Evolutionary conservation across 2,329 filamentous ascomycete species (phyloP), one percentile per base, ranked within the genome.

Genomic region (Calonectria crousiana): DNA sequence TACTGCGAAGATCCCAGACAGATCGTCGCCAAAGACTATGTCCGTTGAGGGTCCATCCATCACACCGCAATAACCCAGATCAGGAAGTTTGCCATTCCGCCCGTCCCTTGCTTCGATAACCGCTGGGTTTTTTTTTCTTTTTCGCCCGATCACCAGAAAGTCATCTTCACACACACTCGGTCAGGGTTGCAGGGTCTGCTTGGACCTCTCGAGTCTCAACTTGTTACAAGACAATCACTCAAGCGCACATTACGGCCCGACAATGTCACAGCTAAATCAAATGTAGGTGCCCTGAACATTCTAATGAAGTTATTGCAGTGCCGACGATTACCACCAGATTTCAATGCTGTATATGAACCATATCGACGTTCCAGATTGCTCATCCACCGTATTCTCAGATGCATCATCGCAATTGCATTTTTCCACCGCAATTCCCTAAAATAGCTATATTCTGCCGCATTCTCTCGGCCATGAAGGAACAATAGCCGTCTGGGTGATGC

Each of bases 11-110:
- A 72, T 78, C 74, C 78, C 73, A 75, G 74, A 70, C 58, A 69
- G 77, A 79, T 80, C 78, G 71, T 78, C 78, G 74, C 72, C 71
- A 65, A 67, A 68, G 53, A 23, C 51, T 71, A 26, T n/a, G n/a
- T n/a, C n/a, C 36, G 26, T 26, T 51, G 28, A 60, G n/a, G 34
- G 28, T 62, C 56, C 56, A 62, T 62, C 56, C 36, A 28, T 62
- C 56, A 62, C 56, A 62, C 56, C 34, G 56, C 56, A 62, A 62
- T 26, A 41, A 62, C 26, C n/a, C 56, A 41, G 6, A 41, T 38
- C 26, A 26, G 56, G 36, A 41, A 62, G 26, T 26, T 16, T 30
- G 9, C 14, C 38, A 18, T 62, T 26, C 23, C 38, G 34, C 41
- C 36, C 26, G 56, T 41, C 34, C n/a, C n/a, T 38, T 62, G 14